Conservation (phyloP, 148 eudicot species). For the Fagopyrum homotropicum region DNA sequence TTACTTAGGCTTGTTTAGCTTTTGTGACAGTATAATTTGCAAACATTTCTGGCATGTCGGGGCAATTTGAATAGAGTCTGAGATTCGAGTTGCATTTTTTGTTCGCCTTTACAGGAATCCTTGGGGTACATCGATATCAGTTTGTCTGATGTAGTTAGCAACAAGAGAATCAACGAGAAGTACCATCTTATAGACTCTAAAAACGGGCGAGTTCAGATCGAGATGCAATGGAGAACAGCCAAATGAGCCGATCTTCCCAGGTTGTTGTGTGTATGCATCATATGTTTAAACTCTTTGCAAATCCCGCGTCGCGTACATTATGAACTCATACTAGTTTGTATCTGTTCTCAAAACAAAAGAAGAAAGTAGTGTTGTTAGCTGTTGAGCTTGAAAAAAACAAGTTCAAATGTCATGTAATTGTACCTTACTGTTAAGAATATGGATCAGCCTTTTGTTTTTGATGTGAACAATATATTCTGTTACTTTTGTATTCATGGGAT, state of each 20-base stretch:
- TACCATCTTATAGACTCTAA: constrained; percentile 80
- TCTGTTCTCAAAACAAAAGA: not conserved
- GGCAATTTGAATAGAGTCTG: too few species aligned
- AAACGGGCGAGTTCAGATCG: constrained; percentile 74
- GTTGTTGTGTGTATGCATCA: not conserved
- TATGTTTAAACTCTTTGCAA: not conserved
- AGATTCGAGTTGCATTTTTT: not conserved
- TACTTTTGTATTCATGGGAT: not conserved
- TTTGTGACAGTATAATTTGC: too few species aligned
- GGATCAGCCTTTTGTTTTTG: not conserved
- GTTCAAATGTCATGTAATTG: not conserved
- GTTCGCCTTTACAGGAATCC: constrained; percentile 44
- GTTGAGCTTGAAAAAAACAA: not conserved
- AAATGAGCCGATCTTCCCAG: not conserved
- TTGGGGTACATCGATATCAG: constrained; percentile 75
- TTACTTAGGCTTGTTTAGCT: too few species aligned
- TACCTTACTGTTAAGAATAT: not conserved
- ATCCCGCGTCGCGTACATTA: not conserved
- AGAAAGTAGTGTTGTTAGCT: not conserved
- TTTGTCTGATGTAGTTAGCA: constrained; percentile 64
- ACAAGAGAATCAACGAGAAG: constrained; percentile 81
- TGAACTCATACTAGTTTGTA: constrained; percentile 3
- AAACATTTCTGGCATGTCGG: too few species aligned
- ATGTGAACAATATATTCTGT: not conserved
- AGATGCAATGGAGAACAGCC: constrained; percentile 73